phyloP scores from a whole-genome alignment of 2,329 filamentous ascomycete species.

The Chaetothyriales sp. region DNA sequence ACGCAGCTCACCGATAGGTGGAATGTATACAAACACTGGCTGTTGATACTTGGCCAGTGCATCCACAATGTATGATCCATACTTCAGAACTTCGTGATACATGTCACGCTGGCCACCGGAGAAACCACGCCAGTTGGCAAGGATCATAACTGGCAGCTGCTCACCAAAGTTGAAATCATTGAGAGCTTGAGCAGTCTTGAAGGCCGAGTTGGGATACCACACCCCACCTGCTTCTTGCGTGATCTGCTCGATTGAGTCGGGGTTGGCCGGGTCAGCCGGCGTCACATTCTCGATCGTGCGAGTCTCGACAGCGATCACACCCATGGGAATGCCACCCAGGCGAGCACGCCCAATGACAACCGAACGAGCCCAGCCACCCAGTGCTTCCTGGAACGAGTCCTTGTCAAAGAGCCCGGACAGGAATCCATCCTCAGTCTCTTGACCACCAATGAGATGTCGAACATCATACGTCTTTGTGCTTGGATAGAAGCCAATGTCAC shows the following conservation, averaged over 20 bases:
- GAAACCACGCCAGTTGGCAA: slow-evolving; percentile 99
- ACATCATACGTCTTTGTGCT: slow-evolving; percentile 83
- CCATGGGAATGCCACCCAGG: slow-evolving; percentile 91
- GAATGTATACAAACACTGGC: slow-evolving; percentile 97
- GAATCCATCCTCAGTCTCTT: slow-evolving; percentile 73
- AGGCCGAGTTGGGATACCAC: slow-evolving; percentile 99
- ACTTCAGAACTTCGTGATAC: slow-evolving; percentile 99
- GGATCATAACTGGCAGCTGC: slow-evolving; percentile 95
- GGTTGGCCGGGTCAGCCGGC: slow-evolving; percentile 92
- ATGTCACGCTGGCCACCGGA: slow-evolving; percentile 98
- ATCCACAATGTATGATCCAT: slow-evolving; percentile 97
- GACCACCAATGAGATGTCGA: slow-evolving; percentile 80
- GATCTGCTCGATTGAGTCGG: slow-evolving; percentile 93
- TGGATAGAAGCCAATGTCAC: slow-evolving; percentile 67
- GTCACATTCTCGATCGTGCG: slow-evolving; percentile 93
- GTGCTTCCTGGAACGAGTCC: slow-evolving; percentile 89
- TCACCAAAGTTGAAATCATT: slow-evolving; percentile 98
- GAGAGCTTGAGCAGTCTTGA: slow-evolving; percentile 98
- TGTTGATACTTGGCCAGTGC: slow-evolving; percentile 97
- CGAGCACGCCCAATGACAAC: slow-evolving; percentile 94
- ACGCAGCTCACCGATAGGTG: slow-evolving; percentile 87
- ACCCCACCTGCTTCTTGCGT: slow-evolving; percentile 92
- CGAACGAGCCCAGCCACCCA: slow-evolving; percentile 92
- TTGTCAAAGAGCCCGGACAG: slow-evolving; percentile 87
- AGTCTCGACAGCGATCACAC: slow-evolving; percentile 94